Percentiles rank a stretch among this genome's conserved stretches.
Conservation (phyloP, 1,284 basidiomycete genomes). For the Ceratobasidium theobromae region DNA sequence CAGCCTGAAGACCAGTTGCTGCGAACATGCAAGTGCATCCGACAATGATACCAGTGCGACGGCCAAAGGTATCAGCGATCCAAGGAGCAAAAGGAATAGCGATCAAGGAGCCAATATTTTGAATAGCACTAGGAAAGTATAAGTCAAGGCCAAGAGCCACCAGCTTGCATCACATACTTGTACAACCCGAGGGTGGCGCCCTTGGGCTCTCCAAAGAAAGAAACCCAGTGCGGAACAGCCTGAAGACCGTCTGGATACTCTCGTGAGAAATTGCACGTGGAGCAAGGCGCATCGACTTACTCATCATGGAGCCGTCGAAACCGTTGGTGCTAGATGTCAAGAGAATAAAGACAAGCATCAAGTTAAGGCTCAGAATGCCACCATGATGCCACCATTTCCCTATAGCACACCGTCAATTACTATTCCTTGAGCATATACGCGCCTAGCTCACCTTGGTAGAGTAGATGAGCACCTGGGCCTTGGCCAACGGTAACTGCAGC, state of each 20-base stretch:
- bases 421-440: neutral
- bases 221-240: slow-evolving; percentile 33
- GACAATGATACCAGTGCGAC: slow-evolving; percentile 52
- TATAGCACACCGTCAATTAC: neutral
- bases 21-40: slow-evolving; percentile 41
- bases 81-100: slow-evolving; percentile 71
- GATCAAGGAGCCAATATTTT: slow-evolving; percentile 50
- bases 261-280: neutral
- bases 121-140: slow-evolving; percentile 15
- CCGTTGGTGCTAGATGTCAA: slow-evolving; percentile 76
- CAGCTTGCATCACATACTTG: neutral
- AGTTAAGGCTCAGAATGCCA: slow-evolving; percentile 35
- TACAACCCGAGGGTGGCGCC: slow-evolving; percentile 26
- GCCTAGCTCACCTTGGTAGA: slow-evolving; percentile 19
- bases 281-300: slow-evolving; percentile 6
- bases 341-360: slow-evolving; percentile 43
- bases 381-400: slow-evolving; percentile 36
- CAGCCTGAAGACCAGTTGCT: slow-evolving; percentile 41
- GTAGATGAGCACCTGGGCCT: slow-evolving; percentile 17
- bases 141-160: neutral
- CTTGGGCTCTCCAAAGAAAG: slow-evolving; percentile 35
- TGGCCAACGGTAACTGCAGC: slow-evolving; percentile 12
- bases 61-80: slow-evolving; percentile 66
- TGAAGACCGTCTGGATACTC: slow-evolving; percentile 29
- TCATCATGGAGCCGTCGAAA: slow-evolving; percentile 55